Evolutionary conservation across 108 stramenopile species (phyloP), one percentile per base, ranked within the genome.

Genomic region (Seminavis robusta): DNA sequence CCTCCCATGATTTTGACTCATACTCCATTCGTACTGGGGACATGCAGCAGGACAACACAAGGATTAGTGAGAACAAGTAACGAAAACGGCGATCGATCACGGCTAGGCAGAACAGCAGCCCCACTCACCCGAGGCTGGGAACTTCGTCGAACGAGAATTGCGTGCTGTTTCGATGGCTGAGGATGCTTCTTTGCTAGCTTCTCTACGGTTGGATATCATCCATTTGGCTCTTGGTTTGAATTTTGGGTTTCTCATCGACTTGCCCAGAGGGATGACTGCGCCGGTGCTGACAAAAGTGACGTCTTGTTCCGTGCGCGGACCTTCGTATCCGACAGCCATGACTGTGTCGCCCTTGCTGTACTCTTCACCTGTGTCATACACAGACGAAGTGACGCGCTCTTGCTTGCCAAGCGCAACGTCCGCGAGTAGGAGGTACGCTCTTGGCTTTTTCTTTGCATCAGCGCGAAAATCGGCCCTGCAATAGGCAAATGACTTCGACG

Each of bases 381-480:
- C 13, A 13, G 36, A 10, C 36, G 9, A 10, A 13, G 36, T 37
- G 11, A 37, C 36, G 11, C 10, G 11, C 13, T 13, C 36, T 13
- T 37, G 36, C 10, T 37, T 13, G 9, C 44, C 44, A 8, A 45
- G 44, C 16, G 44, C 44, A 45, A 45, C 44, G 16, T 45, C 44
- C 8, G 44, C 44, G 8, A 45, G 16, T 8, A 45, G 16, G 15
- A 45, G 8, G 44, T 45, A 45, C 8, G 44, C 44, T 17, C 16
- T n/a, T 20, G 44, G 44, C 44, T 15, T 45, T n/a, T 8, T 17
- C 44, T 20, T 45, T 20, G 44, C 44, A 16, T 20, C 44, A 16
- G 13, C 16, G 44, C 16, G 13, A 8, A 45, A 45, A 20, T 45
- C 8, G 17, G 44, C 44, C 17, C 44, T 8, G 44, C 44, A 45